These are phyloP conservation scores for Xylaria acuta DNA, from an alignment of 495 filamentous ascomycete genomes.

Conservation along the genomic window DNA sequence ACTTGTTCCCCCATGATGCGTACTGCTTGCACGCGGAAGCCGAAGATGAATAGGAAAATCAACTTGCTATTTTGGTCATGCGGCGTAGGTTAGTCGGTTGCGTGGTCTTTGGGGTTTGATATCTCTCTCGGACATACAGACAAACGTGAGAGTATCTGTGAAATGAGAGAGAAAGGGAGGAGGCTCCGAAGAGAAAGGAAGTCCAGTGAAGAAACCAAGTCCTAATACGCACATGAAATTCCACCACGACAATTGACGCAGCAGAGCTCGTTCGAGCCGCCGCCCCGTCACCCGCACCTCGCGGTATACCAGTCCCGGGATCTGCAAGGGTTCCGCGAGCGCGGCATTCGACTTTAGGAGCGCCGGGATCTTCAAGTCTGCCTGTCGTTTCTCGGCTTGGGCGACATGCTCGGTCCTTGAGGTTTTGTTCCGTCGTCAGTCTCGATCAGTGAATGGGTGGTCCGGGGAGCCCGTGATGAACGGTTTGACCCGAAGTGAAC, in stretches of 20 bases:
- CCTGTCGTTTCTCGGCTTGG: constrained; percentile 68
- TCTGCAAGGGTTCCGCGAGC: constrained; percentile 54
- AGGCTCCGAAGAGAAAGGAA: not conserved
- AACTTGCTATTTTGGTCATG: constrained; percentile 57
- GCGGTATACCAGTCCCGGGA: constrained; percentile 64
- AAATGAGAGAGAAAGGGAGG: not conserved
- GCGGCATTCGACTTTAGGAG: constrained; percentile 51
- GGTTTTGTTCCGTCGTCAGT: constrained; percentile 15
- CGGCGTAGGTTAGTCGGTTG: constrained; percentile 9
- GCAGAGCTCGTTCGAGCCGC: constrained; percentile 69
- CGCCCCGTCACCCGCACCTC: constrained; percentile 77
- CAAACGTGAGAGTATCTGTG: too few relatives aligned
- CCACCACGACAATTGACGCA: constrained; percentile 71
- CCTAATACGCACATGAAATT: constrained; percentile 62
- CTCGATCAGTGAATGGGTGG: not conserved
- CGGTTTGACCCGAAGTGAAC: not conserved
- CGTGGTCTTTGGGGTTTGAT: not conserved
- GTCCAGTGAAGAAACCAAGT: not conserved
- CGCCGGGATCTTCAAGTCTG: constrained; percentile 46
- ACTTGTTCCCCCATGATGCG: constrained; percentile 69
- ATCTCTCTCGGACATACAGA: not conserved
- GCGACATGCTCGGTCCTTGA: constrained; percentile 74
- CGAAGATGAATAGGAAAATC: constrained; percentile 63
- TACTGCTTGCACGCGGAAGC: constrained; percentile 72
- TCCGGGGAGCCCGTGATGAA: not conserved